Evolutionary conservation across 805 yeast genomes (phyloP).

Genomic region (Saccharomyces kudriavzevii): DNA sequence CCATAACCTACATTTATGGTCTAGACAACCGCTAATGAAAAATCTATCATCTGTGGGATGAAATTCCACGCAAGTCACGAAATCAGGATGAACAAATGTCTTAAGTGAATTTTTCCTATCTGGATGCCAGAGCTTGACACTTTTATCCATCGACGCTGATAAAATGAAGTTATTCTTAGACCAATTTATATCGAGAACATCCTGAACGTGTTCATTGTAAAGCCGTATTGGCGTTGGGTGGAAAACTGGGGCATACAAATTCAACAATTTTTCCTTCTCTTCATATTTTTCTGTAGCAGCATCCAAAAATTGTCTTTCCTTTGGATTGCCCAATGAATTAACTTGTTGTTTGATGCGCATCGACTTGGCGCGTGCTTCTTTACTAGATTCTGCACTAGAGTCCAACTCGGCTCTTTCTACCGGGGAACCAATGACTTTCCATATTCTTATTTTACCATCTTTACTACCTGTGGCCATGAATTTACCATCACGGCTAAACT

Average conservation of each 20-base stretch:
- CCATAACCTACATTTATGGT: constrained; percentile 69
- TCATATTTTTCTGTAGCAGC: constrained; percentile 1
- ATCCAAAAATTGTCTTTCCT: neutral
- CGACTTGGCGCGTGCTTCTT: constrained; percentile 7
- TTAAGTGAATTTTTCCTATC: constrained; percentile 56
- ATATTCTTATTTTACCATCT: constrained; percentile 57
- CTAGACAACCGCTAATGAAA: constrained; percentile 74
- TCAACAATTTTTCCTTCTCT: constrained; percentile 1
- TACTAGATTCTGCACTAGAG: constrained; percentile 8
- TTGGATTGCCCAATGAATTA: neutral
- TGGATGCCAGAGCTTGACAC: constrained; percentile 79
- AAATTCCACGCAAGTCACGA: constrained; percentile 72
- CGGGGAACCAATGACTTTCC: constrained; percentile 75
- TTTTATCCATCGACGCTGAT: constrained; percentile 76
- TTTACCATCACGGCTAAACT: constrained; percentile 73
- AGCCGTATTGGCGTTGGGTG: constrained; percentile 53
- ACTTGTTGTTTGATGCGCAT: constrained; percentile 5
- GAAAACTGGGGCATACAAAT: constrained; percentile 66
- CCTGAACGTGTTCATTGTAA: constrained; percentile 59
- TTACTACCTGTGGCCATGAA: constrained; percentile 80
- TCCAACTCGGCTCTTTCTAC: constrained; percentile 50
- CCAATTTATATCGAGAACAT: constrained; percentile 78
- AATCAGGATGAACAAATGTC: constrained; percentile 65
- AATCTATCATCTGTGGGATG: constrained; percentile 85
- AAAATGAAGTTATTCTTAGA: constrained; percentile 74